Conservation (phyloP, 352 stramenopile genomes). For the Phytophthora idaei region DNA sequence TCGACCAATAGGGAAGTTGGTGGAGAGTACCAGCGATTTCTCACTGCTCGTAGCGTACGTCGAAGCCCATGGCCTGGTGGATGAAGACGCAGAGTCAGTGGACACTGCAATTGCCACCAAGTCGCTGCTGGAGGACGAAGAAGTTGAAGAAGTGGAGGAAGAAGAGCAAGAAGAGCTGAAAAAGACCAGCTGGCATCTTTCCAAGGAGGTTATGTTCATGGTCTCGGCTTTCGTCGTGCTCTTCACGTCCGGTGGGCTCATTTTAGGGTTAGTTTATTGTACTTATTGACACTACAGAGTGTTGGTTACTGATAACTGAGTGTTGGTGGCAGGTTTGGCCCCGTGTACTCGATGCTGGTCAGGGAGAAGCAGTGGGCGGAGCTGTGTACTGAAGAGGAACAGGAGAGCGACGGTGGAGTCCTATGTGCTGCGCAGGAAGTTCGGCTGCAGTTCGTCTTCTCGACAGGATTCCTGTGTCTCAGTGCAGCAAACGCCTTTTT, state of each 20-base stretch:
- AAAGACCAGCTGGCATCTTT: constrained; percentile 30
- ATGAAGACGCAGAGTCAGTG: background rate
- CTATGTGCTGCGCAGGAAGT: constrained; percentile 72
- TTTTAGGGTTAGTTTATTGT: constrained; percentile 46
- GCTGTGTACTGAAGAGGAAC: constrained; percentile 39
- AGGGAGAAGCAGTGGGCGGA: constrained; percentile 74
- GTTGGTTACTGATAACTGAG: background rate
- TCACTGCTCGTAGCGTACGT: constrained; percentile 28
- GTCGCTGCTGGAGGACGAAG: constrained; percentile 14
- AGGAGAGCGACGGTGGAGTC: background rate
- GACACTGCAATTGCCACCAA: background rate
- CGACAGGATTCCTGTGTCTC: constrained; percentile 77
- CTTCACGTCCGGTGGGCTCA: constrained; percentile 69
- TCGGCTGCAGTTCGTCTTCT: constrained; percentile 79
- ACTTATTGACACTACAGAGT: background rate
- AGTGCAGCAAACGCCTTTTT: constrained; percentile 84
- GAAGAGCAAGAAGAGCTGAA: background rate
- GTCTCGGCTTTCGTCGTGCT: constrained; percentile 65
- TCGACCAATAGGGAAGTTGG: constrained; percentile 16
- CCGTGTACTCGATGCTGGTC: constrained; percentile 73
- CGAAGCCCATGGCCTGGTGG: background rate
- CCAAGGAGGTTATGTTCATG: constrained; percentile 71
- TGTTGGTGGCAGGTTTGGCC: constrained; percentile 55
- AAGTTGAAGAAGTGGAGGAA: constrained; percentile 22
- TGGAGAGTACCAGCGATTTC: constrained; percentile 33